phyloP scores from a whole-genome alignment of 345 rosid genomes.

The Sonneratia alba region DNA sequence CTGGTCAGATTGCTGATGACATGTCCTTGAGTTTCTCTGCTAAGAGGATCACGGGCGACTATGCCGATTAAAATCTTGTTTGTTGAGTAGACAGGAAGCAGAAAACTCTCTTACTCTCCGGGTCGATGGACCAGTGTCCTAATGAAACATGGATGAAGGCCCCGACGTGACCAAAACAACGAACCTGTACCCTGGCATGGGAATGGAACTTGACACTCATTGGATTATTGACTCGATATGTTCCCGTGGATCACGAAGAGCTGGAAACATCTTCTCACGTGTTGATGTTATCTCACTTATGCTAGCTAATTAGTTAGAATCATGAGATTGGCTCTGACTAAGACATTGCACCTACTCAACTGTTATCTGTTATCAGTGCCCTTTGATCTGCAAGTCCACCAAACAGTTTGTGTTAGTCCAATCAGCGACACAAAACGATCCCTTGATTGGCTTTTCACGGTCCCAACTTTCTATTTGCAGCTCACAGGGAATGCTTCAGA shows the following conservation, averaged over 20 bases:
- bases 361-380: not conserved
- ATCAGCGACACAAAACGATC: not conserved
- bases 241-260: not conserved
- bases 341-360: conserved; percentile 17
- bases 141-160: not conserved
- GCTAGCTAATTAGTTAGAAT: not conserved
- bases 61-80: not conserved
- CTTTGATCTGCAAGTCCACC: conserved; percentile 7
- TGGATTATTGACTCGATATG: not conserved
- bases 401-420: conserved; percentile 4
- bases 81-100: not conserved
- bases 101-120: not conserved
- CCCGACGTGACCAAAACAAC: not conserved
- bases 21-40: not conserved
- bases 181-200: not conserved
- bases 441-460: not conserved
- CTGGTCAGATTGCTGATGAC: not conserved
- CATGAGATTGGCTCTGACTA: conserved; percentile 11
- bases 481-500: conserved; percentile 46
- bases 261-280: not conserved
- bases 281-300: too few species aligned
- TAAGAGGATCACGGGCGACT: not conserved
- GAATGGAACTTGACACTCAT: not conserved
- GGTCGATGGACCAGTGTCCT: not conserved
- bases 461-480: conserved; percentile 21